Evolutionary conservation across 2,329 filamentous ascomycete genomes (phyloP).

Genomic region (Chaetothyriales sp.): DNA sequence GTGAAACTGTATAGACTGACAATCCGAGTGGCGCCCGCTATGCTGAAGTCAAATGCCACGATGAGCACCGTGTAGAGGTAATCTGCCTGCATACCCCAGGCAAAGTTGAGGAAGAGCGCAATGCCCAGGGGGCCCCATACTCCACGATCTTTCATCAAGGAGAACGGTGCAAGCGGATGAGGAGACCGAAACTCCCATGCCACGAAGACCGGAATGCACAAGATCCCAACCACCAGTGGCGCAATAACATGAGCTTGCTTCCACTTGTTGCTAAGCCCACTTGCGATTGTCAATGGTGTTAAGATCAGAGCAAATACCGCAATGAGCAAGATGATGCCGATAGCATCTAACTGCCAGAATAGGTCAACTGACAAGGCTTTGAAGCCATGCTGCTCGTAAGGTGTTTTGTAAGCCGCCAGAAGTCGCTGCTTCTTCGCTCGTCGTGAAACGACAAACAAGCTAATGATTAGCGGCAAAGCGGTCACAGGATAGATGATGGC

Average conservation of each 20-base stretch:
- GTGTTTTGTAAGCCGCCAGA: conserved; percentile 32
- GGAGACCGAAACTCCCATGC: conserved; percentile 39
- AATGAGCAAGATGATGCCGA: conserved; percentile 41
- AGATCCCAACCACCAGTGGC: conserved; percentile 39
- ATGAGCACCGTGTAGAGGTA: conserved; percentile 51
- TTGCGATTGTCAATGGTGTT: conserved; percentile 45
- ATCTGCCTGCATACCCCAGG: conserved; percentile 51
- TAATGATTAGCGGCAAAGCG: conserved; percentile 41
- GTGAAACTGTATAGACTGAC: conserved; percentile 45
- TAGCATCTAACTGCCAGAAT: conserved; percentile 43
- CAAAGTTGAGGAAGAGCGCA: conserved; percentile 41
- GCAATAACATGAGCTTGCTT: conserved; percentile 37
- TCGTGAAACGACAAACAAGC: conserved; percentile 37
- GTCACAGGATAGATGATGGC: conserved; percentile 46
- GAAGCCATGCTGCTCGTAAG: conserved; percentile 30
- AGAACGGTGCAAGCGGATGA: conserved; percentile 47
- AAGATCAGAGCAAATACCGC: conserved; percentile 40
- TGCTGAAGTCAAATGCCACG: conserved; percentile 47
- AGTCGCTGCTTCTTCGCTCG: conserved; percentile 41
- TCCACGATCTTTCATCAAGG: conserved; percentile 48
- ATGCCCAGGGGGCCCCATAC: conserved; percentile 52
- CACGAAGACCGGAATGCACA: conserved; percentile 37
- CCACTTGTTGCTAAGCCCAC: conserved; percentile 38
- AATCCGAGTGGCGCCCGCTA: conserved; percentile 45
- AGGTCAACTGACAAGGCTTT: conserved; percentile 30